Evolutionary conservation across 768 basidiomycete genomes (phyloP), one percentile per base, ranked within the genome.

Genomic region (Rhizopogon vesiculosus): DNA sequence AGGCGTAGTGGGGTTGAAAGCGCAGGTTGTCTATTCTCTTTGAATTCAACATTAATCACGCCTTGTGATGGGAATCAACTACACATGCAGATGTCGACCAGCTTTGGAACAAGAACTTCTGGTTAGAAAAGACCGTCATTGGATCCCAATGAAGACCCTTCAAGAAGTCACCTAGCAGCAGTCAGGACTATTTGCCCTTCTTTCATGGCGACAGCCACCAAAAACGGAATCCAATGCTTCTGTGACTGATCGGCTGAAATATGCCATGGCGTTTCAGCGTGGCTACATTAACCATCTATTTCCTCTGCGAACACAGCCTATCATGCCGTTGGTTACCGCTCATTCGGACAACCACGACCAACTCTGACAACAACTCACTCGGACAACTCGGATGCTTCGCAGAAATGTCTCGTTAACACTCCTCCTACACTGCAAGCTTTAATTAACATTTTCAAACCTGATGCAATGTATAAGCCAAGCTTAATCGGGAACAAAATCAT

Each of bases 1-100:
- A 6, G 87, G 87, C 8, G 84, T 88, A 5, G 74, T 87, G 53
- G 85, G 86, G 1, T 62, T 86, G 46, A 82, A 81, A 61, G 62
- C 75, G 50, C 74, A 63, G 25, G 61, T 62, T 7, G 33, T 68
- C 52, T 71, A 66, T 54, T 69, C 67, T 13, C 31, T 71, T 12
- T 69, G 38, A 60, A 9, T 16, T 41, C 31, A 33, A 33, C 10
- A 33, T 33, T 19, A 15, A 35, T 19, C 8, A 25, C 9, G 19
- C 48, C 48, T 49, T 35, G 22, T 49, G 48, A 38, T 25, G 35
- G 42, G 10, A 22, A 22, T 9, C 10, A 22, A 18, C 3, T 9
- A 16, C 48, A 38, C 48, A 49, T 10, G 19, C 19, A 22, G 19
- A 38, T 49, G 48, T 22, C 16, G 35, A 38, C 35, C 35, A 38